Base-by-base conservation (phyloP, 2,329 filamentous ascomycete genomes). In the Tympanopsis confertula region DNA sequence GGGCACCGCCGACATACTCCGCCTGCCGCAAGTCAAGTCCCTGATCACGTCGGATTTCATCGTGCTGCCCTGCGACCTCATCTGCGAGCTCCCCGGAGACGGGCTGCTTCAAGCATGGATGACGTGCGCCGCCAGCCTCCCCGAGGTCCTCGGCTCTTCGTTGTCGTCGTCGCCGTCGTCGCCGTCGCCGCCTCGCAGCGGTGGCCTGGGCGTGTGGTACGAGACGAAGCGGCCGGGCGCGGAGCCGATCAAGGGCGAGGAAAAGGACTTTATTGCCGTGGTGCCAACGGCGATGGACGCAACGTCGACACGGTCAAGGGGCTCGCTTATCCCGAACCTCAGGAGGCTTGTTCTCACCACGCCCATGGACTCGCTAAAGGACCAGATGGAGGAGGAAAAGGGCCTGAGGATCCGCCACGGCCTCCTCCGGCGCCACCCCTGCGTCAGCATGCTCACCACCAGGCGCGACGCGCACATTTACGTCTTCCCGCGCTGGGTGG, bases 381-480 rank as follows among this genome's bases (percentile, higher is more conserved):
- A 95, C 49, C 71, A 85, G 20, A 77, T 78, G 28, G 85, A 89
- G 47, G 78, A 82, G 29, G 76, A 81, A 47, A 85, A 82, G 44
- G 71, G 72, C 12, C 68, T 88, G 35, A 78, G 84, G 1, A 61
- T 94, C 32, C 78, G 89, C 3, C 82, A 89, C 50, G 77, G 78
- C 3, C 68, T 95, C 20, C 63, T 95, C 12, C 72, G 77, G 41
- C 76, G 75, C 45, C 80, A 94, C 50, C 78, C 85, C 7, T 75
- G 77, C 22, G 68, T 94, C 30, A 81, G 81, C 48, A 82, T 95
- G 69, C 69, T 88, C 42, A 89, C 79, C 13, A 86, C 80, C 3
- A 82, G 93, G 55, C 76, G 91, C 30, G 89, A 96, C 55, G 85
- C 89, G 0, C 89, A 96, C 53, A 82, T 96, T 41, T 98, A 98